Evolutionary conservation across 768 basidiomycete genomes (phyloP).

Genomic region (Zangia roseola): DNA sequence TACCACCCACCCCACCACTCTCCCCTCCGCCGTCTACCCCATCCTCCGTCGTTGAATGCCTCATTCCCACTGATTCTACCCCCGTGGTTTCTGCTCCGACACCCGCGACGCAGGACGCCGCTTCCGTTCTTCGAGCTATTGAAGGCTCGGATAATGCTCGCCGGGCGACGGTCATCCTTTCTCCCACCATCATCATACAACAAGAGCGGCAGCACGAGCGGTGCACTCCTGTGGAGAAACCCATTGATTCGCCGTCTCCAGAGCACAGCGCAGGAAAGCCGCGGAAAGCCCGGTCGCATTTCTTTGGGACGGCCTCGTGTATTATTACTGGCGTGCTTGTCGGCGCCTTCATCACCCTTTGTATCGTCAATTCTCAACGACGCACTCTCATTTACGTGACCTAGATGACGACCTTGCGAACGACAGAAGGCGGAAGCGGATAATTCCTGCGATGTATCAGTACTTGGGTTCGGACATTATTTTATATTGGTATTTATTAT

Average conservation of each 20-base stretch:
- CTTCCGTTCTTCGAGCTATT: background rate
- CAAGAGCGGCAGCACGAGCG: conserved; percentile 21
- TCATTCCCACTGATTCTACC: background rate
- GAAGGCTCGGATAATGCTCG: conserved; percentile 6
- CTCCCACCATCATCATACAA: conserved; percentile 29
- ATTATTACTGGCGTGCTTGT: conserved; percentile 59
- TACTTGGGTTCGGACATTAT: conserved; percentile 15
- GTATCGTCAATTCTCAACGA: conserved; percentile 45
- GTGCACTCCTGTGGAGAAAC: conserved; percentile 10
- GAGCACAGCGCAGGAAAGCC: conserved; percentile 12
- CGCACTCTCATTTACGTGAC: conserved; percentile 45
- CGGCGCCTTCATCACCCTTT: conserved; percentile 56
- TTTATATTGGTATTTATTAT: conserved; percentile 31
- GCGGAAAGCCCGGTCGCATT: conserved; percentile 21
- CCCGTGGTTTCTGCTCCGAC: conserved; percentile 1
- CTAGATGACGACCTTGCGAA: conserved; percentile 5
- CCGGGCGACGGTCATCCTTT: conserved; percentile 17
- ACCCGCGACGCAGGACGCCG: conserved; percentile 5
- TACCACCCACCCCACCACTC: conserved; percentile 21
- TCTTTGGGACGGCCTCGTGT: conserved; percentile 41
- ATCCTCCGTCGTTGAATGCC: conserved; percentile 19
- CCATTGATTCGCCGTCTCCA: conserved; percentile 7
- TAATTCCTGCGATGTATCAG: conserved; percentile 20
- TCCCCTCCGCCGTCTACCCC: conserved; percentile 21
- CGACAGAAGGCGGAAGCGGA: background rate